phyloP scores from a whole-genome alignment of 2,329 filamentous ascomycete genomes.

The Alternaria ventricosa region DNA sequence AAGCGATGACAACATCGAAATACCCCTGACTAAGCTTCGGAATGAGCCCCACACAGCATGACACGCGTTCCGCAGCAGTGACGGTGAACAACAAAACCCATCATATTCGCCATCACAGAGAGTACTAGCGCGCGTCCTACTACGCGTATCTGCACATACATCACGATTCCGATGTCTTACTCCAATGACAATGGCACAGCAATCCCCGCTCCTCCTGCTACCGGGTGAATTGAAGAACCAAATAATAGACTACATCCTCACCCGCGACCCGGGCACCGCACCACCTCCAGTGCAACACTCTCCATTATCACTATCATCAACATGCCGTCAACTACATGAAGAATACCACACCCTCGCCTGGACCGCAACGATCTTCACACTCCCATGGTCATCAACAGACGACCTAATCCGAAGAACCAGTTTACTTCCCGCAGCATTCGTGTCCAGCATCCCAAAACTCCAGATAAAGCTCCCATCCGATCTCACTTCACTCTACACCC shows the following conservation, averaged over 20 bases:
- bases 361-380: conserved; percentile 15
- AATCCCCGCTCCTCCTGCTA: conserved; percentile 13
- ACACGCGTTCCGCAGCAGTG: neutral
- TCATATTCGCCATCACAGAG: neutral
- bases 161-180: neutral
- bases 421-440: neutral
- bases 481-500: neutral
- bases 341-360: conserved; percentile 22
- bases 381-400: neutral
- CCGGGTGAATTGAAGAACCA: conserved; percentile 27
- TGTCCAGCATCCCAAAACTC: conserved; percentile 15
- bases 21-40: neutral
- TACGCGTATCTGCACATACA: neutral
- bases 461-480: conserved; percentile 4
- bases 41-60: neutral
- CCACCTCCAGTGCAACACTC: conserved; percentile 15
- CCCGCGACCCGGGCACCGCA: conserved; percentile 5
- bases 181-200: neutral
- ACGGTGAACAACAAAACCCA: neutral
- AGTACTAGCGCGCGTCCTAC: neutral
- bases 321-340: conserved; percentile 23
- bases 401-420: conserved; percentile 5
- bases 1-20: neutral
- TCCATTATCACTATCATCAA: conserved; percentile 21
- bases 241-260: conserved; percentile 21